Evolutionary conservation across 1,139 yeast genomes (phyloP).

Genomic region (Blastobotrys illinoisensis): DNA sequence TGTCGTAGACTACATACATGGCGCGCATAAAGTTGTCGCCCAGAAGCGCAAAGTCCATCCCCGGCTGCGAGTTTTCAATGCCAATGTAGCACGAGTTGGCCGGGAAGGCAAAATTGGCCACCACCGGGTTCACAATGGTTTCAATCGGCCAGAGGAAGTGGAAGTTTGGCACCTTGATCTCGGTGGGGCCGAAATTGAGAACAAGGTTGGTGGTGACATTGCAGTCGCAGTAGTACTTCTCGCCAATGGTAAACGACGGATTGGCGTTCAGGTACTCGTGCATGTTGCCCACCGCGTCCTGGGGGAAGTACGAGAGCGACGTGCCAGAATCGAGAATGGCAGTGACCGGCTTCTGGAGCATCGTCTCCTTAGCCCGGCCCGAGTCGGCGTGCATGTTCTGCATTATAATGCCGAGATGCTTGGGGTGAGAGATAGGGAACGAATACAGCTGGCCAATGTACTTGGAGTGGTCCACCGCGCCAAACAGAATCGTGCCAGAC

Average conservation of each 20-base stretch:
- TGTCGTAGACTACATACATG: constrained; percentile 51
- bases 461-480: constrained; percentile 49
- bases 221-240: constrained; percentile 36
- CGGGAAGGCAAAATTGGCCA: constrained; percentile 32
- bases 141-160: constrained; percentile 39
- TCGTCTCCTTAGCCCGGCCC: constrained; percentile 34
- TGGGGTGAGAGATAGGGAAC: constrained; percentile 34
- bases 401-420: constrained; percentile 46
- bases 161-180: constrained; percentile 43
- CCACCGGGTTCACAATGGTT: constrained; percentile 27
- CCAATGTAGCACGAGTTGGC: constrained; percentile 35
- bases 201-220: constrained; percentile 34
- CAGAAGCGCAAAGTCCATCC: constrained; percentile 30
- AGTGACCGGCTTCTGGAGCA: constrained; percentile 30
- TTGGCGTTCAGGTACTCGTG: constrained; percentile 33
- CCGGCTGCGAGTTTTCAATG: constrained; percentile 26
- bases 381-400: constrained; percentile 33
- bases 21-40: constrained; percentile 53
- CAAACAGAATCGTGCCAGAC: constrained; percentile 42
- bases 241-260: constrained; percentile 34
- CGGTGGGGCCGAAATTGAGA: constrained; percentile 49
- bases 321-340: constrained; percentile 68
- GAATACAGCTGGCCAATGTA: constrained; percentile 36
- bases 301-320: constrained; percentile 52
- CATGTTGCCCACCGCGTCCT: constrained; percentile 31